These are phyloP conservation scores for Arthrocladium fulminans DNA, from an alignment of 2,329 filamentous ascomycete species.

Conservation along the genomic window DNA sequence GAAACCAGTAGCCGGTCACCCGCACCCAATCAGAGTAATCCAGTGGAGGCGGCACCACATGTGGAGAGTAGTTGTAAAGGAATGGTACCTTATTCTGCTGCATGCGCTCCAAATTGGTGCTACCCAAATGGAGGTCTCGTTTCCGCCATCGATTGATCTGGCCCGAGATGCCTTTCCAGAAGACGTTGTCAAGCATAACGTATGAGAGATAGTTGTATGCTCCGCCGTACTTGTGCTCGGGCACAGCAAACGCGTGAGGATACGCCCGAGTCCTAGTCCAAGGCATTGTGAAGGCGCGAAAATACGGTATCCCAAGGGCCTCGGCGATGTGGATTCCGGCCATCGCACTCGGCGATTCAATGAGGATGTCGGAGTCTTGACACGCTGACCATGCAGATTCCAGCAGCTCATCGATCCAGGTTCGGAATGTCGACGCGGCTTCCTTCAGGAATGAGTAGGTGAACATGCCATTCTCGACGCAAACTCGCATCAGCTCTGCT, in stretches of 20 bases:
- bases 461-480: constrained; percentile 95
- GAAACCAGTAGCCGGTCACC: constrained; percentile 96
- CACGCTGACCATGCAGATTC: constrained; percentile 74
- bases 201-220: constrained; percentile 94
- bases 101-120: constrained; percentile 79
- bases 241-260: constrained; percentile 90
- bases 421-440: constrained; percentile 76
- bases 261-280: constrained; percentile 95
- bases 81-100: constrained; percentile 97
- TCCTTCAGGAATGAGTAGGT: constrained; percentile 84
- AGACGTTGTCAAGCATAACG: constrained; percentile 90
- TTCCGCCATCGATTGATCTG: constrained; percentile 93
- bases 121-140: constrained; percentile 65
- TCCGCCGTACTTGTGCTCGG: constrained; percentile 87
- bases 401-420: constrained; percentile 88
- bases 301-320: constrained; percentile 85
- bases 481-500: constrained; percentile 87
- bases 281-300: constrained; percentile 96
- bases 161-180: constrained; percentile 86
- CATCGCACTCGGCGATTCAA: constrained; percentile 95
- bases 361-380: constrained; percentile 77
- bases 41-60: constrained; percentile 83
- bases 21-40: constrained; percentile 98
- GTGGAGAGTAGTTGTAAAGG: constrained; percentile 91
- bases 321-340: constrained; percentile 96